These are phyloP conservation scores for Farysia itapuensis DNA, from an alignment of 1,284 basidiomycete species.

Conservation along the genomic window DNA sequence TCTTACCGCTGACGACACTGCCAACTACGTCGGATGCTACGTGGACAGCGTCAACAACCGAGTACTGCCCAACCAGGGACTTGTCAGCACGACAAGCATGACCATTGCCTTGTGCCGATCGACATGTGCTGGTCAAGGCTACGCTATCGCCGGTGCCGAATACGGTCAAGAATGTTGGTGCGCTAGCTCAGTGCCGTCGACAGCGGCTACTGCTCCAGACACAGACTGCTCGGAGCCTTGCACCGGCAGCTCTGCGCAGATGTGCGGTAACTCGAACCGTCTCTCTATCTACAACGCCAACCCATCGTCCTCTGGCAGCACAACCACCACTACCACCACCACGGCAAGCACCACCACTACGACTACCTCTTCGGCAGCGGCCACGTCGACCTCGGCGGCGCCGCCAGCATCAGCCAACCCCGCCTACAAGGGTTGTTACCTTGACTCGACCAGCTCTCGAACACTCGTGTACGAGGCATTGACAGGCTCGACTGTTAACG, in stretches of 20 bases:
- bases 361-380: not conserved
- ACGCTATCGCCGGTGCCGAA: conserved; percentile 64
- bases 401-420: not conserved
- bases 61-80: conserved; percentile 36
- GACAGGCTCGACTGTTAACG: not conserved
- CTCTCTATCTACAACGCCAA: conserved; percentile 69
- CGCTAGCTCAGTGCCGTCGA: conserved; percentile 62
- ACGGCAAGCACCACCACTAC: not conserved
- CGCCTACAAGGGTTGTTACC: conserved; percentile 13
- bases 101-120: conserved; percentile 64
- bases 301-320: not conserved
- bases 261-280: conserved; percentile 71
- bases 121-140: conserved; percentile 63
- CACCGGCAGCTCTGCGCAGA: conserved; percentile 67
- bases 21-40: conserved; percentile 5
- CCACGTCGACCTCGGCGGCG: not conserved
- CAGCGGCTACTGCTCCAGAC: conserved; percentile 63
- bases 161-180: conserved; percentile 69
- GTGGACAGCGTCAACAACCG: conserved; percentile 33
- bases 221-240: conserved; percentile 71
- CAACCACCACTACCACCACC: conserved; percentile 1
- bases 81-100: conserved; percentile 47
- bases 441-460: conserved; percentile 2
- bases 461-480: not conserved
- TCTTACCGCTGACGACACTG: not conserved